These are phyloP conservation scores for Penicillium paradoxum DNA, from an alignment of 495 filamentous ascomycete species.

Conservation along the genomic window DNA sequence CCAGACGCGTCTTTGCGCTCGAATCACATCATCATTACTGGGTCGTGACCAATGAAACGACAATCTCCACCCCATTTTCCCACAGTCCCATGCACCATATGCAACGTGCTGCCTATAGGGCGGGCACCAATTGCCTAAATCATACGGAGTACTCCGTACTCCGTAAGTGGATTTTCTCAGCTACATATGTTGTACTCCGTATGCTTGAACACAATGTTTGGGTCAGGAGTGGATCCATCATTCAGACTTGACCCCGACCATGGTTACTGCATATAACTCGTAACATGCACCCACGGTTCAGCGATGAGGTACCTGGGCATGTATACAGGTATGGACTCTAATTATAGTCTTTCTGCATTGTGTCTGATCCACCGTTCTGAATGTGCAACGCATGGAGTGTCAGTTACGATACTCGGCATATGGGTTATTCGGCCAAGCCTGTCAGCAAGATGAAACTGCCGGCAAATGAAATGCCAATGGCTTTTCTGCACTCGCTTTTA, in stretches of 20 bases:
- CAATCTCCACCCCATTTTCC: not conserved
- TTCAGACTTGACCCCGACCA: not conserved
- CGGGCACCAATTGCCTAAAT: not conserved
- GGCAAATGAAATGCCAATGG: too few relatives aligned
- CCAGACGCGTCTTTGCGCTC: not conserved
- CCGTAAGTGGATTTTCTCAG: not conserved
- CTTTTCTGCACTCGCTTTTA: too few relatives aligned
- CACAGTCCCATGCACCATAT: not conserved
- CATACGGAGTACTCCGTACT: not conserved
- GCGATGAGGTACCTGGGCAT: not conserved
- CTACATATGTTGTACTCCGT: not conserved
- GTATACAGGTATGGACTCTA: not conserved
- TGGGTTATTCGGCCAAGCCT: not conserved
- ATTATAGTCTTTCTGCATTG: too few relatives aligned
- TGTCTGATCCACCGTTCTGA: too few relatives aligned
- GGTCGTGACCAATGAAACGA: not conserved
- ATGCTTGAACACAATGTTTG: not conserved
- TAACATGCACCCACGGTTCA: not conserved
- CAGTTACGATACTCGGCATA: too few relatives aligned
- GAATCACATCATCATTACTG: not conserved
- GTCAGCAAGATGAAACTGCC: not conserved
- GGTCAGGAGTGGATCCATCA: not conserved
- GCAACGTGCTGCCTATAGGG: not conserved
- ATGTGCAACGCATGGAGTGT: too few relatives aligned
- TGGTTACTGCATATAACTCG: not conserved